Base-by-base conservation (phyloP, 257 asterid species). In the Cruciata laevipes region DNA sequence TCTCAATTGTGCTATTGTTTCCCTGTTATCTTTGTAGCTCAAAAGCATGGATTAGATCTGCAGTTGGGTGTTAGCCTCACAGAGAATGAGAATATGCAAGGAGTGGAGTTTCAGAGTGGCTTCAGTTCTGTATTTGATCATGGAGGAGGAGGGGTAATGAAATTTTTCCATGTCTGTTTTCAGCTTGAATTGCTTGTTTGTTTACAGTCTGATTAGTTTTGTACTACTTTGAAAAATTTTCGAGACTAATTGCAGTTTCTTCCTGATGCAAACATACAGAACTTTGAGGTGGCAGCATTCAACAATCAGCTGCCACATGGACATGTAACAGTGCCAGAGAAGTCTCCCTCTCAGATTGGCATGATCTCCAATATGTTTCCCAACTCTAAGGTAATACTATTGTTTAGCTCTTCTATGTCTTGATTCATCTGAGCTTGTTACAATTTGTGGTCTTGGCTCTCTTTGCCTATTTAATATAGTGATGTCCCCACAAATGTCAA, bases 1-100 rank as follows among this genome's bases (percentile, higher is more conserved):
- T 8, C 10, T 7, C 37, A 27, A 23, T 38, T 44, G 31, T 32
- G 9, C 35, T 1, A 4, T 13, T 17, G 2, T 58, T 38, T 57
- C 13, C 4, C 27, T 25, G 3, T 56, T 65, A 32, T 61, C 64
- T 76, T 59, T 65, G 90, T 74, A 73, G 86, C 82, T 38, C 78
- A 70, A 65, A 69, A 69, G 71, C 82, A 73, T 42, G 79, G 63
- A 61, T 80, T 92, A 9, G 89, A 89, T 80, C 83, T 92, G 44
- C 77, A 85, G 78, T 74, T 92, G 89, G 84, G 93, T 60, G 85
- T 86, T 63, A 87, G 95, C 63, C 88, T 86, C 51, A 74, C 58
- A 72, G 82, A 70, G 72, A 80, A 81, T 73, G 68, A 64, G 37
- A 80, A 74, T 65, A 69, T 16, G 18, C 84, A 57, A 65, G 71